Evolutionary conservation across 169 alveolate genomes (phyloP).

Genomic region (Plasmodium inui): DNA sequence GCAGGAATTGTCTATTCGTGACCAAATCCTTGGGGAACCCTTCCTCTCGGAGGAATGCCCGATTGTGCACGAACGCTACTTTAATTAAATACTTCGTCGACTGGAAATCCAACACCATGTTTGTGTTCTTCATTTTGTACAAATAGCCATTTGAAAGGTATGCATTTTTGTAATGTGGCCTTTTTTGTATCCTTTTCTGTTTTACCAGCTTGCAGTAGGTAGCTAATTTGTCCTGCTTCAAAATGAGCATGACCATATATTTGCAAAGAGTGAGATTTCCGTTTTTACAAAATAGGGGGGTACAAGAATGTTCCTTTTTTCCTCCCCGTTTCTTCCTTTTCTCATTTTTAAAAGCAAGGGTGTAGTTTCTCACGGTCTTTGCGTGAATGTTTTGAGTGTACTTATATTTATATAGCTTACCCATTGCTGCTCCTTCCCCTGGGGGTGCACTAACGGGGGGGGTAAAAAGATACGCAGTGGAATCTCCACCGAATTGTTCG

Average conservation of each 20-base stretch:
- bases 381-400: constrained; percentile 16
- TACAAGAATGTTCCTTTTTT: not conserved
- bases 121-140: constrained; percentile 53
- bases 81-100: constrained; percentile 28
- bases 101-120: constrained; percentile 2
- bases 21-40: constrained; percentile 10
- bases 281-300: constrained; percentile 47
- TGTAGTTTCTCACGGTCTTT: constrained; percentile 24
- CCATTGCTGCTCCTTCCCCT: not conserved
- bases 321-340: not conserved
- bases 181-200: constrained; percentile 21
- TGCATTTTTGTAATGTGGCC: constrained; percentile 13
- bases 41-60: not conserved
- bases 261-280: constrained; percentile 25
- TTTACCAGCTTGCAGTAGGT: not conserved
- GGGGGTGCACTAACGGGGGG: not conserved
- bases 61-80: constrained; percentile 19
- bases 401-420: constrained; percentile 35
- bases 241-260: constrained; percentile 34
- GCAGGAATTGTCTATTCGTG: constrained; percentile 19
- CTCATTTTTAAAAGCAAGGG: constrained; percentile 5
- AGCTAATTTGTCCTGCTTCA: constrained; percentile 22
- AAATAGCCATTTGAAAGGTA: constrained; percentile 64
- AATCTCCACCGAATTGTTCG: not conserved
- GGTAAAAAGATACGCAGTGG: not conserved